Evolutionary conservation across 306 rosid species (phyloP), one percentile per base, ranked within the genome.

Genomic region (Cyamopsis tetragonoloba): DNA sequence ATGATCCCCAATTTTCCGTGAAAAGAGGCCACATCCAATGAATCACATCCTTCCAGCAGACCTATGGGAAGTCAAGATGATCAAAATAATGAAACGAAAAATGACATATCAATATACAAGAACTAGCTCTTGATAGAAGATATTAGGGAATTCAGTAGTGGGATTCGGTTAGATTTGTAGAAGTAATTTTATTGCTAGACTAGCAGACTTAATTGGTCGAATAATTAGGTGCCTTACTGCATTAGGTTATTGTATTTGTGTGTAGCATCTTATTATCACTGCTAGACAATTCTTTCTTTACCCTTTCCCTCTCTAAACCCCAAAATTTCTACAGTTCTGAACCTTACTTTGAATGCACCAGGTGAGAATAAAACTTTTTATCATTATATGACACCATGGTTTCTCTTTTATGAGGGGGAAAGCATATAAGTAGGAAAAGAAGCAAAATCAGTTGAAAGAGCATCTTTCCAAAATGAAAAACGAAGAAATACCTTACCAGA

Each of bases 1-100:
- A 90, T 17, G 88, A 85, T 66, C 87, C 96, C 95, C 92, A 90
- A 64, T 77, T 43, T 55, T 85, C 95, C 15, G 85, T 82, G 80
- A 87, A 90, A 78, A 90, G 86, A 15, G 96, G 96, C 96, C 96
- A 90, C 95, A 90, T 82, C 96, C 96, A 90, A 61, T 90, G 96
- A 69, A 65, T 84, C 71, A 90, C 92, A 10, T 90, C 96, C 70
- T 83, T 77, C 96, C 96, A 87, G 68, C 89, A 76, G 47, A 90
- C 82, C 96, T 90, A 26, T 8, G 6, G 15, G 55, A 13, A 44
- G 46, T 23, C 51, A 66, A 30, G 55, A 72, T 58, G 31, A 39
- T 28, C 23, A 20, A 31, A 19, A 51, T n/a, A 74, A 27, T 15
- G 18, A 71, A 28, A 57, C 12, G 7, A 47, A 23, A n/a, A 48